Conservation (phyloP, 1,284 basidiomycete species). For the Melampsora abietis-canadensis region DNA sequence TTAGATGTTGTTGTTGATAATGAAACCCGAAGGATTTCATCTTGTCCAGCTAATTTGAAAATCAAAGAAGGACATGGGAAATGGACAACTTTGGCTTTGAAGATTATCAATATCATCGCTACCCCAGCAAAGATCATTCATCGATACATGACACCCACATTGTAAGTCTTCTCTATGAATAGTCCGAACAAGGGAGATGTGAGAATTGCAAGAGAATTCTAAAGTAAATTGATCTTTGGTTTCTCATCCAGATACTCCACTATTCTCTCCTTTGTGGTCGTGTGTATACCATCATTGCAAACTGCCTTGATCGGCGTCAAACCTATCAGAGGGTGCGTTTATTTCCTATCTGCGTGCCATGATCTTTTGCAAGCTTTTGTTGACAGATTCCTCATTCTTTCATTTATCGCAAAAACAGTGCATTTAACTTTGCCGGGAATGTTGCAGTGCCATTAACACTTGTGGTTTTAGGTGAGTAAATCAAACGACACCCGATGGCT, state of each 20-base stretch:
- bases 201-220: neutral
- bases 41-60: too few species aligned
- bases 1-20: neutral
- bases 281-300: conserved; percentile 55
- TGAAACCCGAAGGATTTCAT: neutral
- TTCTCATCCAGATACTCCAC: conserved; percentile 53
- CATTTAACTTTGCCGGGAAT: conserved; percentile 54
- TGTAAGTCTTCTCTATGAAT: conserved; percentile 22
- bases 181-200: neutral
- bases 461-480: conserved; percentile 53
- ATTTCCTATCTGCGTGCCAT: neutral
- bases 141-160: conserved; percentile 48
- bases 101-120: neutral
- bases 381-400: neutral
- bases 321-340: conserved; percentile 52
- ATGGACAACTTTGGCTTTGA: conserved; percentile 49
- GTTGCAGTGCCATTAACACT: conserved; percentile 56
- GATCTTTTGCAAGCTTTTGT: neutral
- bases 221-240: neutral
- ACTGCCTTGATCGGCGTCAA: conserved; percentile 51
- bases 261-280: conserved; percentile 54
- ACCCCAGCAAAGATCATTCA: conserved; percentile 46
- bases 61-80: too few species aligned
- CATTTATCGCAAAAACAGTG: conserved; percentile 46
- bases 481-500: too few species aligned